A percentile compares a stretch with the other conserved stretches of the same genome.
phyloP scores from a whole-genome alignment of 345 rosid genomes.

The Lumnitzera littorea region DNA sequence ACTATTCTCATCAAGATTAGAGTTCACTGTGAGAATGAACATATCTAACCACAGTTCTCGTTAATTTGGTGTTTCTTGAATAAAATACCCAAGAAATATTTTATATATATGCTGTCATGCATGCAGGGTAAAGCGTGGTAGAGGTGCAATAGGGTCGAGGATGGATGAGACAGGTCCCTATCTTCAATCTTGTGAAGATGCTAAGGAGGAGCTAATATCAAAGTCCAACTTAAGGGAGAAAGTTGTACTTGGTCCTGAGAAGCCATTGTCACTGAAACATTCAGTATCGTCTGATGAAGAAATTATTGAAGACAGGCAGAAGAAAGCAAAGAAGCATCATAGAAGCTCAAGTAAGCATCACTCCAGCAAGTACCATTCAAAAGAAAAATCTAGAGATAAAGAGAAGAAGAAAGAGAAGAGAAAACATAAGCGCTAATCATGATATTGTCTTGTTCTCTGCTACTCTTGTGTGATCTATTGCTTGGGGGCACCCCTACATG shows the following conservation, averaged over 20 bases:
- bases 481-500: too few relatives aligned
- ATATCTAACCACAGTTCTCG: too few relatives aligned
- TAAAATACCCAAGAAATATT: not conserved
- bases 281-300: conserved; percentile 35
- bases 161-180: conserved; percentile 95
- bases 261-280: conserved; percentile 24
- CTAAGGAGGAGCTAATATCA: conserved; percentile 20
- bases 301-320: conserved; percentile 14
- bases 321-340: conserved; percentile 26
- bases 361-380: conserved; percentile 37
- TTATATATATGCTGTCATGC: conserved; percentile 7
- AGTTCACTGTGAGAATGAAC: too few relatives aligned
- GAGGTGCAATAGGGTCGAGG: conserved; percentile 86
- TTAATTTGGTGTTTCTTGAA: too few relatives aligned
- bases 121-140: conserved; percentile 70
- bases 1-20: too few relatives aligned
- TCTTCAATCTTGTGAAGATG: conserved; percentile 29
- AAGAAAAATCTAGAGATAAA: conserved; percentile 33
- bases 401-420: conserved; percentile 30
- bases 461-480: too few relatives aligned
- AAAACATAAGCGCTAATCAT: conserved; percentile 6
- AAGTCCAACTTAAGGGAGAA: conserved; percentile 15
- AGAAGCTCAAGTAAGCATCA: conserved; percentile 34
- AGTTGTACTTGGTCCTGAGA: conserved; percentile 47
- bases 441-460: too few relatives aligned